Conservation (phyloP, 73 alveolate species). For the Effrenium voratum region DNA sequence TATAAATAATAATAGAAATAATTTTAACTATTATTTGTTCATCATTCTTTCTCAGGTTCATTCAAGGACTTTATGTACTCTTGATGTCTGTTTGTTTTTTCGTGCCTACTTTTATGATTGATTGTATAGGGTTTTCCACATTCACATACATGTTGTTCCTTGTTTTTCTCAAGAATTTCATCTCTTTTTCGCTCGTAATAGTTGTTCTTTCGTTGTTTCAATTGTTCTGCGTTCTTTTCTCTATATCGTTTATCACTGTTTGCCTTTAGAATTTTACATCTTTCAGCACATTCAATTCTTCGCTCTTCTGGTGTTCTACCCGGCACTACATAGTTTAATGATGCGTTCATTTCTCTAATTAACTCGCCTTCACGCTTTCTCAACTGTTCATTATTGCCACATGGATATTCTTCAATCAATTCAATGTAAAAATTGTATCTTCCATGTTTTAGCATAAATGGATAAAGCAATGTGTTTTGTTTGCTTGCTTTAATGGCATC, state of each 20-base stretch:
- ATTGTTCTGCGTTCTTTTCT: background rate
- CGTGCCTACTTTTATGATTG: no score
- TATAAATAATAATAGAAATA: no score
- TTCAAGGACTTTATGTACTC: no score
- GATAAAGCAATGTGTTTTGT: background rate
- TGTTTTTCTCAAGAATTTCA: no score
- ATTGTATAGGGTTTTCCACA: no score
- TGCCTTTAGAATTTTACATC: no score
- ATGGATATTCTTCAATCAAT: background rate
- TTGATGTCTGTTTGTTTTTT: no score
- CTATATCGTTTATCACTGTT: no score
- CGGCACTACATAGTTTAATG: background rate
- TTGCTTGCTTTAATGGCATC: background rate
- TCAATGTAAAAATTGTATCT: background rate
- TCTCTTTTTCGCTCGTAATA: no score
- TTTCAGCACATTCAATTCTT: background rate
- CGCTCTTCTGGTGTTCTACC: background rate
- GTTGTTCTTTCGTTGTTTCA: background rate
- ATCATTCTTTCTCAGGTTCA: no score
- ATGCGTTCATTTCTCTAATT: background rate
- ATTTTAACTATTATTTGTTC: no score
- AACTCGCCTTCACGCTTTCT: background rate
- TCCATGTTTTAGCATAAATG: background rate
- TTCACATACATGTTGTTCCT: no score
- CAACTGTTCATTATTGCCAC: background rate